These are phyloP conservation scores for Aspergillus sp. DNA, from an alignment of 2,329 filamentous ascomycete genomes.

Conservation along the genomic window DNA sequence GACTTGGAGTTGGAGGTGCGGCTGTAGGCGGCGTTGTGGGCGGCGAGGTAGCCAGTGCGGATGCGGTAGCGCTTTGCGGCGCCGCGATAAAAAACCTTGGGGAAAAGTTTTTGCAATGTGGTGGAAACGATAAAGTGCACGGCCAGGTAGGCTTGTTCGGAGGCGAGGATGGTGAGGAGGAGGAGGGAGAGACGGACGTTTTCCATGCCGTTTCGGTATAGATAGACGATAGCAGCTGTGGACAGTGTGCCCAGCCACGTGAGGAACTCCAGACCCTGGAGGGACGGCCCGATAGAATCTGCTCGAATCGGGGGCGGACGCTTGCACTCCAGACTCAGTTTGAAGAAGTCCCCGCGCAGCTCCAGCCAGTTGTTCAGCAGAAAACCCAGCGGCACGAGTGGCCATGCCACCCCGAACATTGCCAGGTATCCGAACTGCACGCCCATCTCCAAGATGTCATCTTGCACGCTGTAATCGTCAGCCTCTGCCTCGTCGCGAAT, in stretches of 20 bases:
- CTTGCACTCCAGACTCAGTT: conserved; percentile 83
- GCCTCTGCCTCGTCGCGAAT: conserved; percentile 78
- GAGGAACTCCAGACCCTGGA: conserved; percentile 78
- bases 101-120: conserved; percentile 69
- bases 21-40: conserved; percentile 5
- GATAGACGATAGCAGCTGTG: conserved; percentile 76
- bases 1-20: conserved; percentile 3
- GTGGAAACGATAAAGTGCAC: conserved; percentile 62
- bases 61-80: conserved; percentile 68
- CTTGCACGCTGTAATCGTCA: conserved; percentile 77
- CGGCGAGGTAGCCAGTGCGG: conserved; percentile 64
- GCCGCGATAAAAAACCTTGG: conserved; percentile 73
- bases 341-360: conserved; percentile 84
- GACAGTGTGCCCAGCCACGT: conserved; percentile 89
- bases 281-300: conserved; percentile 90
- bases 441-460: conserved; percentile 88
- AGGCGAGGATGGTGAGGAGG: conserved; percentile 67
- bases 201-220: conserved; percentile 64
- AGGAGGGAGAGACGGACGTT: conserved; percentile 68
- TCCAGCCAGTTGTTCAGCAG: conserved; percentile 95
- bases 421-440: conserved; percentile 83
- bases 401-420: conserved; percentile 90
- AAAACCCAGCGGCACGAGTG: conserved; percentile 81
- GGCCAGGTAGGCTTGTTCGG: conserved; percentile 76
- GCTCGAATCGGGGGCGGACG: conserved; percentile 82